A percentile compares a stretch with the other conserved stretches of the same genome.
These are phyloP conservation scores for Seminavis robusta DNA, from an alignment of 108 stramenopile species.

Conservation along the genomic window DNA sequence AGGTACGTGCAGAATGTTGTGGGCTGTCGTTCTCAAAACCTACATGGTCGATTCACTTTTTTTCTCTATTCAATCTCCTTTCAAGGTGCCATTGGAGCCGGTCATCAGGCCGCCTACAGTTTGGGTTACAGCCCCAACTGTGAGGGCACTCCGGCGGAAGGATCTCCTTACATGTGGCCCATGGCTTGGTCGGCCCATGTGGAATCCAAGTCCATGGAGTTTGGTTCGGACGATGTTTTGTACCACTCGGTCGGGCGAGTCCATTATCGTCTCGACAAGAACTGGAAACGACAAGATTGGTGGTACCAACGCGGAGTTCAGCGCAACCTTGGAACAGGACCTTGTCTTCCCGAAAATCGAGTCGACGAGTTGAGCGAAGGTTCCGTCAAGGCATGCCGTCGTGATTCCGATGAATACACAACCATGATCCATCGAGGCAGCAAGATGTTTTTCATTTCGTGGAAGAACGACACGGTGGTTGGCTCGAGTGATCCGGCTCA, in stretches of 20 bases:
- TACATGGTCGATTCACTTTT: slow-evolving; percentile 8
- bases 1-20: neutral
- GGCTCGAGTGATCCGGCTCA: slow-evolving; percentile 33
- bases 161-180: slow-evolving; percentile 56
- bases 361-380: slow-evolving; percentile 14
- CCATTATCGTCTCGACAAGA: slow-evolving; percentile 45
- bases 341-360: slow-evolving; percentile 32
- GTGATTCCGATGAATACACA: slow-evolving; percentile 30
- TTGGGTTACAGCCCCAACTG: slow-evolving; percentile 25
- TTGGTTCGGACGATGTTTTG: slow-evolving; percentile 32
- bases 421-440: slow-evolving; percentile 47
- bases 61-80: slow-evolving; percentile 1
- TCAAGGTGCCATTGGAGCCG: slow-evolving; percentile 47
- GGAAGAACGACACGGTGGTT: slow-evolving; percentile 24
- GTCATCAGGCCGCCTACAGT: slow-evolving; percentile 41
- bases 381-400: slow-evolving; percentile 20
- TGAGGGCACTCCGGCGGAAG: slow-evolving; percentile 38
- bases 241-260: slow-evolving; percentile 24
- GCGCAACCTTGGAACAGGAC: slow-evolving; percentile 36
- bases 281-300: slow-evolving; percentile 50
- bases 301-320: slow-evolving; percentile 25
- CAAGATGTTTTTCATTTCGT: slow-evolving; percentile 42
- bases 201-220: slow-evolving; percentile 32
- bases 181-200: slow-evolving; percentile 37
- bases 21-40: slow-evolving; percentile 4